A percentile compares a stretch with the other conserved stretches of the same genome.
These are phyloP conservation scores for Codiaeum variegatum DNA, from an alignment of 441 rosid species.

Conservation along the genomic window DNA sequence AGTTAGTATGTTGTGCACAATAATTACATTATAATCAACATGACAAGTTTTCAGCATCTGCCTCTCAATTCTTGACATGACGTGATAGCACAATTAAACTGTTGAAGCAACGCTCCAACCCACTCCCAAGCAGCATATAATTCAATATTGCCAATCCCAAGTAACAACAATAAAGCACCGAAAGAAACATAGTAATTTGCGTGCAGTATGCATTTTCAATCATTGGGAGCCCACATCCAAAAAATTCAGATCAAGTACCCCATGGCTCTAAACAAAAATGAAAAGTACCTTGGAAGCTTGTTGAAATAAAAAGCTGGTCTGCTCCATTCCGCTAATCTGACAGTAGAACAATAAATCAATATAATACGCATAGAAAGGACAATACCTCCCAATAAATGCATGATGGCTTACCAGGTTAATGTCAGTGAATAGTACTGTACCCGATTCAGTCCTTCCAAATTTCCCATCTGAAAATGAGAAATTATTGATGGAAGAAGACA, in stretches of 20 bases:
- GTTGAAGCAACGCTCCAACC: not conserved
- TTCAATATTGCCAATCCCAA: not conserved
- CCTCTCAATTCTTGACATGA: not conserved
- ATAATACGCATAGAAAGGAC: slow-evolving; percentile 15
- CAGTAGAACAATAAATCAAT: slow-evolving; percentile 21
- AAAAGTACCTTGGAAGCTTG: slow-evolving; percentile 90
- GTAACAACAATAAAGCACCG: too few species aligned
- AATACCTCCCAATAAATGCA: slow-evolving; percentile 2
- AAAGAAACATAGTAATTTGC: too few species aligned
- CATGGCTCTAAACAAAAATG: not conserved
- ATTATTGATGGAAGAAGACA: slow-evolving; percentile 45
- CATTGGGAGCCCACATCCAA: slow-evolving; percentile 2
- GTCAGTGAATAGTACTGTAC: slow-evolving; percentile 67
- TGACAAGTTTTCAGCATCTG: not conserved
- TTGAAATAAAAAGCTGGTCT: slow-evolving; percentile 94
- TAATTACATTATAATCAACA: not conserved
- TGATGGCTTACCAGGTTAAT: slow-evolving; percentile 72
- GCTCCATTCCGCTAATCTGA: slow-evolving; percentile 99
- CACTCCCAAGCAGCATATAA: slow-evolving; percentile 1
- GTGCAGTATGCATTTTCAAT: not conserved
- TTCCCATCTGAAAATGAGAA: slow-evolving; percentile 40
- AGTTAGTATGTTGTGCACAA: not conserved
- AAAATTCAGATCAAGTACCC: slow-evolving; percentile 1
- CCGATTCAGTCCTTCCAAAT: slow-evolving; percentile 43
- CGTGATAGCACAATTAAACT: not conserved